A percentile compares a stretch with the other conserved stretches of the same genome.
These are phyloP conservation scores for Suillus subluteus DNA, from an alignment of 768 basidiomycete species.

Conservation along the genomic window DNA sequence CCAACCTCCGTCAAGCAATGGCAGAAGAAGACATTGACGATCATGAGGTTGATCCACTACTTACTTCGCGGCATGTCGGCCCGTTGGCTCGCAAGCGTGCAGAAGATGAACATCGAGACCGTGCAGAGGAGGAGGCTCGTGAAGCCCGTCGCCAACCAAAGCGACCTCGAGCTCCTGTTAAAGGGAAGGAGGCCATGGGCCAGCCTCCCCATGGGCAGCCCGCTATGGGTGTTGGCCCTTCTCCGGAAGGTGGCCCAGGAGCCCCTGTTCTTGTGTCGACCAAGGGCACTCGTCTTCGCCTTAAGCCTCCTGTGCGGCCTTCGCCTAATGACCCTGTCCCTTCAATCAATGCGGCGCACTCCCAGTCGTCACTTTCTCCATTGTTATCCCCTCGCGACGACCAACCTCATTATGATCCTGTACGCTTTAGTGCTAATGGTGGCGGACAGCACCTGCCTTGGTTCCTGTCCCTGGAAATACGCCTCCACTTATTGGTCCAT, in stretches of 20 bases:
- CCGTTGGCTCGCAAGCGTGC: constrained; percentile 47
- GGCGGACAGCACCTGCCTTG: constrained; percentile 19
- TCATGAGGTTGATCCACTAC: constrained; percentile 48
- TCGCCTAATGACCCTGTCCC: constrained; percentile 21
- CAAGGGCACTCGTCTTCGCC: constrained; percentile 51
- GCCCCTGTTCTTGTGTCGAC: constrained; percentile 46
- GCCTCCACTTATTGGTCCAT: constrained; percentile 27
- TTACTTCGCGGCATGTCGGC: constrained; percentile 49
- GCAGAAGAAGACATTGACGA: constrained; percentile 48
- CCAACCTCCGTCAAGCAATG: constrained; percentile 52
- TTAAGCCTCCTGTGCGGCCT: constrained; percentile 48
- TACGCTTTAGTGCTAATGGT: constrained; percentile 29
- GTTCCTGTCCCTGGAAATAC: constrained; percentile 21
- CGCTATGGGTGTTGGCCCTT: constrained; percentile 29
- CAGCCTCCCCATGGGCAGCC: constrained; percentile 26
- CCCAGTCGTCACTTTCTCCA: constrained; percentile 38
- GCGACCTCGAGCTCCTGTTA: constrained; percentile 37
- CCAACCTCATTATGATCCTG: constrained; percentile 26
- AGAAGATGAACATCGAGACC: constrained; percentile 46
- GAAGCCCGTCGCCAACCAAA: constrained; percentile 41
- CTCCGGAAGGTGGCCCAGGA: constrained; percentile 16
- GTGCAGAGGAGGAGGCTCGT: constrained; percentile 49
- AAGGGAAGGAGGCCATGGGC: constrained; percentile 41
- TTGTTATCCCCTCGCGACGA: constrained; percentile 40
- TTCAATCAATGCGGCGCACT: constrained; percentile 23